These are phyloP conservation scores for Phytophthora ramorum DNA, from an alignment of 352 stramenopile species.

Conservation along the genomic window DNA sequence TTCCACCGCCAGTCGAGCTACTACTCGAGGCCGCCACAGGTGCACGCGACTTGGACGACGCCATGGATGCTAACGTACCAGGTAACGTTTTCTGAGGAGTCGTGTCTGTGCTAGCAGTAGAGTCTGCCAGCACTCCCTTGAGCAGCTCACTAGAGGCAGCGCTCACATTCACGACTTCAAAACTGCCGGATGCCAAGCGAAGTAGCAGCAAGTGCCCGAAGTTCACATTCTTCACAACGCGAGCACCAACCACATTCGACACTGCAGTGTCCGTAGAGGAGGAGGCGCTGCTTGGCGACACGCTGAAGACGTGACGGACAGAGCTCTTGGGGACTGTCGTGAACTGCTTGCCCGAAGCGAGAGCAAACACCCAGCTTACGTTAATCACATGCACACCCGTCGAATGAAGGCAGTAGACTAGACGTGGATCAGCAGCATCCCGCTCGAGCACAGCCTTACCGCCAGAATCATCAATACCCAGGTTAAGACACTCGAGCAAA, in stretches of 20 bases:
- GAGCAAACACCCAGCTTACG: conserved; percentile 69
- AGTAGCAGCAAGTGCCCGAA: conserved; percentile 79
- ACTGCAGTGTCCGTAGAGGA: conserved; percentile 24
- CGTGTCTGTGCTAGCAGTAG: conserved; percentile 9
- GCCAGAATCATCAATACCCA: conserved; percentile 78
- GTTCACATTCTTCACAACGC: conserved; percentile 79
- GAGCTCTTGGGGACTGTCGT: conserved; percentile 66
- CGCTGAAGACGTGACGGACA: conserved; percentile 79
- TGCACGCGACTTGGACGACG: conserved; percentile 39
- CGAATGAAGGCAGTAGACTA: conserved; percentile 82
- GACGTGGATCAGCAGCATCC: conserved; percentile 55
- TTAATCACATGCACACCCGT: conserved; percentile 84
- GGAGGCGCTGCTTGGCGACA: conserved; percentile 50
- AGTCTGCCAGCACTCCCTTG: conserved; percentile 57
- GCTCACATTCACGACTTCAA: conserved; percentile 85
- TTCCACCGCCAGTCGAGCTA: conserved; percentile 26
- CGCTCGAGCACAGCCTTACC: conserved; percentile 62
- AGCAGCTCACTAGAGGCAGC: conserved; percentile 73
- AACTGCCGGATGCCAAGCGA: conserved; percentile 71
- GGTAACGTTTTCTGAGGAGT: conserved; percentile 51
- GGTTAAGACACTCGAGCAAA: conserved; percentile 76
- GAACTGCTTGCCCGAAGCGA: conserved; percentile 69
- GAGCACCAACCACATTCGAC: conserved; percentile 68
- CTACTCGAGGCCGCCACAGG: conserved; percentile 8
- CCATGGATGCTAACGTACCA: conserved; percentile 60